Conservation (phyloP, 2,329 filamentous ascomycete species). For the Diplodia mutila region DNA sequence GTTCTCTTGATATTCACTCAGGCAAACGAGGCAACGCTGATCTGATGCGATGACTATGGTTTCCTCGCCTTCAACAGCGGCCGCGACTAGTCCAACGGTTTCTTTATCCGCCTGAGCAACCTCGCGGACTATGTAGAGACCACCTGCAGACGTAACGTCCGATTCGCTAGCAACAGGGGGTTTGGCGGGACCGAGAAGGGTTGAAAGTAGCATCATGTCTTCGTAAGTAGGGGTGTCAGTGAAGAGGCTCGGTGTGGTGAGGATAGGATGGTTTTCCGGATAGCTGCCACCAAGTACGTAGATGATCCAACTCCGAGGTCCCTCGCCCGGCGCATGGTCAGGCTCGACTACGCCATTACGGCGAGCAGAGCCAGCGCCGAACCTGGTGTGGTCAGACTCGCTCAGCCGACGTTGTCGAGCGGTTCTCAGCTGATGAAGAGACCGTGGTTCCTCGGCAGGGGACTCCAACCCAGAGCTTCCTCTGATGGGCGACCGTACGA, state of each 20-base stretch:
- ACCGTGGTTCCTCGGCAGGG: slow-evolving; percentile 46
- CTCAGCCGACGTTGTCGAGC: slow-evolving; percentile 60
- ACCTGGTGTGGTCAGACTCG: slow-evolving; percentile 64
- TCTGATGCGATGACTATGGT: slow-evolving; percentile 37
- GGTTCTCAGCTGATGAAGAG: slow-evolving; percentile 37
- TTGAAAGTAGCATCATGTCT: slow-evolving; percentile 71
- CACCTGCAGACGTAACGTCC: slow-evolving; percentile 65
- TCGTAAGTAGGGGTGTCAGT: slow-evolving; percentile 73
- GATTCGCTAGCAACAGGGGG: slow-evolving; percentile 68
- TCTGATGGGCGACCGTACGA: slow-evolving; percentile 35
- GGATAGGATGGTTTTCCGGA: slow-evolving; percentile 70
- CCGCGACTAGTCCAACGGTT: slow-evolving; percentile 49
- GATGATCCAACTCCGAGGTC: slow-evolving; percentile 70
- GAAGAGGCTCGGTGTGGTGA: slow-evolving; percentile 70
- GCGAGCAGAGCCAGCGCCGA: slow-evolving; percentile 64
- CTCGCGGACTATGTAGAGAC: slow-evolving; percentile 59
- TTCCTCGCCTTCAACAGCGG: slow-evolving; percentile 46
- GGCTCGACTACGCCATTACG: slow-evolving; percentile 66
- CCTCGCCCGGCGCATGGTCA: slow-evolving; percentile 59
- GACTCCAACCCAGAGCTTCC: slow-evolving; percentile 48
- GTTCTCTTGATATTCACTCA: slow-evolving; percentile 66
- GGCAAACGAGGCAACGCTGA: slow-evolving; percentile 67
- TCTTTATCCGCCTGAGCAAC: slow-evolving; percentile 37
- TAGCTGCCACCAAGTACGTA: slow-evolving; percentile 73
- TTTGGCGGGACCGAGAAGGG: slow-evolving; percentile 68